phyloP scores from a whole-genome alignment of 176 grass and related monocot genomes.

The Avena atlantica region DNA sequence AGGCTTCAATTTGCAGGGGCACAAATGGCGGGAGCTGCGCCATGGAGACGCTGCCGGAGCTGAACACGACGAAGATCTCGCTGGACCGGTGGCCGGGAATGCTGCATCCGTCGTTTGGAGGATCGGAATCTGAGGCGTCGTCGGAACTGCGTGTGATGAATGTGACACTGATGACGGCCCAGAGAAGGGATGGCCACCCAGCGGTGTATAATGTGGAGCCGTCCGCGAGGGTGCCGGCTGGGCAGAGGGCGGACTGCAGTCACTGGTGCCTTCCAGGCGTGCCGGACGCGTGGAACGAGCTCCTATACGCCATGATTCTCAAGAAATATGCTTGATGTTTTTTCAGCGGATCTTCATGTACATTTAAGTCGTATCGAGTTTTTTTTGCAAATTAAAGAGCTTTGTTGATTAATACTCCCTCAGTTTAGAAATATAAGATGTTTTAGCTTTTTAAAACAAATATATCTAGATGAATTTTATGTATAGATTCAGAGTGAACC shows the following conservation, averaged over 20 bases:
- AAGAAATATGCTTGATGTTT: background rate
- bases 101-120: conserved; percentile 34
- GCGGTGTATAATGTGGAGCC: conserved; percentile 48
- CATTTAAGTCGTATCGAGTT: too few species aligned
- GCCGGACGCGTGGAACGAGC: conserved; percentile 73
- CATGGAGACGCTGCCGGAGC: conserved; percentile 54
- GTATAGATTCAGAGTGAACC: too few species aligned
- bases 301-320: conserved; percentile 53
- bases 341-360: background rate
- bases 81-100: conserved; percentile 43
- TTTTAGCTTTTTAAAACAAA: too few species aligned
- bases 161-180: conserved; percentile 58
- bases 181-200: conserved; percentile 64
- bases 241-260: conserved; percentile 62
- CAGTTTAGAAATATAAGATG: too few species aligned
- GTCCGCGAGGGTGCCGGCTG: background rate
- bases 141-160: conserved; percentile 44
- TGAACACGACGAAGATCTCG: conserved; percentile 38
- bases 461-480: too few species aligned
- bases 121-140: background rate
- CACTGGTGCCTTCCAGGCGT: conserved; percentile 81
- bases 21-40: conserved; percentile 38
- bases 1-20: conserved; percentile 9
- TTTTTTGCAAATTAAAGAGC: too few species aligned
- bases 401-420: too few species aligned